Evolutionary conservation across 2,329 filamentous ascomycete genomes (phyloP).

Genomic region (Tolypocladium amazonense): DNA sequence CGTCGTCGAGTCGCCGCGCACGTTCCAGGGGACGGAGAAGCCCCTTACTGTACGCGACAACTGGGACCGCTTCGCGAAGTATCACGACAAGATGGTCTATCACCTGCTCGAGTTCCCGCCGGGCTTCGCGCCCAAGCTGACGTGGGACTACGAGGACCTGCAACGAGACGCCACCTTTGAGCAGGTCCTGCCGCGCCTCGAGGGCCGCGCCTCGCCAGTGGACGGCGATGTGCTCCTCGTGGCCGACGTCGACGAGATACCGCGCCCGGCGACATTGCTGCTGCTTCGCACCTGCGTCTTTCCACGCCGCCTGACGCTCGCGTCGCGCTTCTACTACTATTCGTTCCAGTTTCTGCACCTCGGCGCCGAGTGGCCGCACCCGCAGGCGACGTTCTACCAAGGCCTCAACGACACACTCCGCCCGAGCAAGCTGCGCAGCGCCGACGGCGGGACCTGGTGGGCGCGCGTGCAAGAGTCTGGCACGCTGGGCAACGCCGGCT

Average conservation of each 20-base stretch:
- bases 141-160: conserved; percentile 41
- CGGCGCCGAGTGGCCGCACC: conserved; percentile 40
- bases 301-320: conserved; percentile 40
- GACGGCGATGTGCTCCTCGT: conserved; percentile 46
- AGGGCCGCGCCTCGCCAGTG: conserved; percentile 27
- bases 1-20: conserved; percentile 47
- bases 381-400: conserved; percentile 46
- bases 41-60: conserved; percentile 42
- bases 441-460: conserved; percentile 28
- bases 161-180: conserved; percentile 47
- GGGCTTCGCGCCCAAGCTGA: conserved; percentile 22
- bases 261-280: conserved; percentile 36
- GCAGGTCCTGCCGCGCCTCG: conserved; percentile 41
- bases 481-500: conserved; percentile 38
- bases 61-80: conserved; percentile 39
- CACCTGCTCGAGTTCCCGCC: conserved; percentile 38
- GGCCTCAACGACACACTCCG: conserved; percentile 30
- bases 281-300: conserved; percentile 40
- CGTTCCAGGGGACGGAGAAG: conserved; percentile 48
- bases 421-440: conserved; percentile 42
- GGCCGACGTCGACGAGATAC: conserved; percentile 52
- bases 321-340: conserved; percentile 46
- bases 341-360: conserved; percentile 40
- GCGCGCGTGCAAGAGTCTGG: conserved; percentile 30
- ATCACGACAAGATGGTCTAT: conserved; percentile 50